Evolutionary conservation across 139 green algal species (phyloP).

Genomic region (Tetradesmus obliquus): DNA sequence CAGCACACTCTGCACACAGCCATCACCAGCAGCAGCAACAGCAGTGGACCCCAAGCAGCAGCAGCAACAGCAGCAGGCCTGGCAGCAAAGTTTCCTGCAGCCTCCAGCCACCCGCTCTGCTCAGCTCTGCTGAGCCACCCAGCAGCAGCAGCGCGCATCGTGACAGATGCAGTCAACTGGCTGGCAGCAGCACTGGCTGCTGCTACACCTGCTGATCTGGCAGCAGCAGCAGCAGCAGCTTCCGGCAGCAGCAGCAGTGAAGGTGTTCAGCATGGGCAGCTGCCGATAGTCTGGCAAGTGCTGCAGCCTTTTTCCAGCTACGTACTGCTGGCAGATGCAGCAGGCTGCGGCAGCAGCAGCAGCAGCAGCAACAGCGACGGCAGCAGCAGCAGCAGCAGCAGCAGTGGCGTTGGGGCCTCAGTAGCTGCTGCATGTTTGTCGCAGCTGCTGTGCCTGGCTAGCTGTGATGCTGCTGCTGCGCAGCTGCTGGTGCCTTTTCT

Average conservation of each 20-base stretch:
- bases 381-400: conserved; percentile 25
- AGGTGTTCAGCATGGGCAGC: background rate
- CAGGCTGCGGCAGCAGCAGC: background rate
- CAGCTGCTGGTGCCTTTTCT: conserved; percentile 36
- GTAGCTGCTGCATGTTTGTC: conserved; percentile 16
- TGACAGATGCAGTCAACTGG: conserved; percentile 33
- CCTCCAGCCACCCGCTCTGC: conserved; percentile 4
- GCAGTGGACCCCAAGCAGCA: background rate
- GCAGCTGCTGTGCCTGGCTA: conserved; percentile 21
- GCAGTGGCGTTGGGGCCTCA: background rate
- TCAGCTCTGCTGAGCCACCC: conserved; percentile 32
- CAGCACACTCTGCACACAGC: background rate
- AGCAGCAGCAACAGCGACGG: background rate
- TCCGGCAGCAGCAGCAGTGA: background rate
- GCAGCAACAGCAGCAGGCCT: conserved; percentile 31
- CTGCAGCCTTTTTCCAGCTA: conserved; percentile 21
- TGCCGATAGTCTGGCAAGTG: conserved; percentile 4
- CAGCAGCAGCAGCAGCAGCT: conserved; percentile 3
- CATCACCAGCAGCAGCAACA: background rate
- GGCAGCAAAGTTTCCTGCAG: conserved; percentile 16
- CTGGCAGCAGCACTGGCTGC: conserved; percentile 14
- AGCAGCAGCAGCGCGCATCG: conserved; percentile 21
- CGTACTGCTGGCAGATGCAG: conserved; percentile 2
- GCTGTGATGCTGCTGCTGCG: conserved; percentile 23
- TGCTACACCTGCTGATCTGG: background rate